A percentile compares a stretch with the other conserved stretches of the same genome.
Evolutionary conservation across 768 basidiomycete species (phyloP).

Genomic region (Lentinus brumalis): DNA sequence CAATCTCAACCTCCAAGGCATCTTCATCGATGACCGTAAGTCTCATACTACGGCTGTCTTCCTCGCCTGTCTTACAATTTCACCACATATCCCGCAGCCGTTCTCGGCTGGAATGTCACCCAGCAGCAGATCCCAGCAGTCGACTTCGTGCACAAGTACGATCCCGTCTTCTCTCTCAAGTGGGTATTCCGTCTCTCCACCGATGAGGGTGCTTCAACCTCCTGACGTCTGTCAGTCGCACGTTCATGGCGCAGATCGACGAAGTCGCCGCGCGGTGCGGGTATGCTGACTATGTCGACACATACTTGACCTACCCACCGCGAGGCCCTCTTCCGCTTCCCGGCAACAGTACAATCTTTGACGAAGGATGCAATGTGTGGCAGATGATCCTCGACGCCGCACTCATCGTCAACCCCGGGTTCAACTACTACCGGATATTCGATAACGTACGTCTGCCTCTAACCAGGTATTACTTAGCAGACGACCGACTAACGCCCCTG

Average conservation of each 20-base stretch:
- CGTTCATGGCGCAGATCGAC: conserved; percentile 63
- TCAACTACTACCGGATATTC: conserved; percentile 79
- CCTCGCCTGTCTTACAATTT: not conserved
- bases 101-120: conserved; percentile 47
- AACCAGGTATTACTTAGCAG: not conserved
- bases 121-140: conserved; percentile 74
- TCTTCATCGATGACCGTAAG: conserved; percentile 76
- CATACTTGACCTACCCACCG: conserved; percentile 70
- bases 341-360: conserved; percentile 47
- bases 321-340: conserved; percentile 61
- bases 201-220: not conserved
- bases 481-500: not conserved
- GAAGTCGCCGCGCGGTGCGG: conserved; percentile 52
- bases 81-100: not conserved
- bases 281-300: conserved; percentile 61
- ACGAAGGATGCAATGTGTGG: conserved; percentile 68
- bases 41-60: conserved; percentile 22
- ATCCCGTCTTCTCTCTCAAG: conserved; percentile 74
- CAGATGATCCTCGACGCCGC: conserved; percentile 65
- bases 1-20: conserved; percentile 63
- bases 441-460: conserved; percentile 48
- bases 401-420: conserved; percentile 67
- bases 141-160: conserved; percentile 71
- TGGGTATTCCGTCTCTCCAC: conserved; percentile 32
- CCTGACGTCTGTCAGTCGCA: conserved; percentile 43